phyloP scores from a whole-genome alignment of 2,329 filamentous ascomycete genomes.

The Paecilomyces variotii region DNA sequence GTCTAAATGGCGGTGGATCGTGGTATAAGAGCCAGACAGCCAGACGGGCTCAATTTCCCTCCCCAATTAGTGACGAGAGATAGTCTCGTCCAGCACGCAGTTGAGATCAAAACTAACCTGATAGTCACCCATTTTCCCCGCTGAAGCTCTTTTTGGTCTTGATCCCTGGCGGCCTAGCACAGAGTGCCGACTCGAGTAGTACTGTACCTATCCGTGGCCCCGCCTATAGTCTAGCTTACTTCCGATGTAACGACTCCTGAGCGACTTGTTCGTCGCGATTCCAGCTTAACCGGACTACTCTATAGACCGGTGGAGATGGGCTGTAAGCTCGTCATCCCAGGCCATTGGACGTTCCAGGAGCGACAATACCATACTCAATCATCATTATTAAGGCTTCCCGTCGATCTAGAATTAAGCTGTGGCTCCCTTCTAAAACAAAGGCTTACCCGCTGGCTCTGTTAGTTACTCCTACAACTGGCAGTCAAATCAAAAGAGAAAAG shows the following conservation, averaged over 20 bases:
- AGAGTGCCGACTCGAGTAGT: background rate
- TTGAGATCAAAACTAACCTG: background rate
- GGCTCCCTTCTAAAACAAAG: background rate
- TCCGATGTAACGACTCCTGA: background rate
- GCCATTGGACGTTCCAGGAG: background rate
- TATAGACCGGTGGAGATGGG: background rate
- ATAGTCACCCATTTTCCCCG: background rate
- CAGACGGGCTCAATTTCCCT: background rate
- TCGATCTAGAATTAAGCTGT: background rate
- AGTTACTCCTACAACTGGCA: background rate
- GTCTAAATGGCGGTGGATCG: background rate
- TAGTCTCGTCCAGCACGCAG: background rate
- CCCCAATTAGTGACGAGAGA: background rate
- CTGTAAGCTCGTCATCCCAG: background rate
- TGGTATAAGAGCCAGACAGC: background rate
- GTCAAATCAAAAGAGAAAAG: background rate
- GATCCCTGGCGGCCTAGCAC: background rate
- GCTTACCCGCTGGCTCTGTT: background rate
- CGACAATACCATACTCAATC: background rate
- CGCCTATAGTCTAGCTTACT: background rate
- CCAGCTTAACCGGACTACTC: background rate
- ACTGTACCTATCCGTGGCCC: background rate
- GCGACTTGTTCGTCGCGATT: background rate
- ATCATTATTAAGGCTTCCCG: background rate
- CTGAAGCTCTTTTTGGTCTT: background rate